Evolutionary conservation across 164 flowering plant species (phyloP), one percentile per base, ranked within the genome.

Genomic region (Tetrastigma voinierianum): DNA sequence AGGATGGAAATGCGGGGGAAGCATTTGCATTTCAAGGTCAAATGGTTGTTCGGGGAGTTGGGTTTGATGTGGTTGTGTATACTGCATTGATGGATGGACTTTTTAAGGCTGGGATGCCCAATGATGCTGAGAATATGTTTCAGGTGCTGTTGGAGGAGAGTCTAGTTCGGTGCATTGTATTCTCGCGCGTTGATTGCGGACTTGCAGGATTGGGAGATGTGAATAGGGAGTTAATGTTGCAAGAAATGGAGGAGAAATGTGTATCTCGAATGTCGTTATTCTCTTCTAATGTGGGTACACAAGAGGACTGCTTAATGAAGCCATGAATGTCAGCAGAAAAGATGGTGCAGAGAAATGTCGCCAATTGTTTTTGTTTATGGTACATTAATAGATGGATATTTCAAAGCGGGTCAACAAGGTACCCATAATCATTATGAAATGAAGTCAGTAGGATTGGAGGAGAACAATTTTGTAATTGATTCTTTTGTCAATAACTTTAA

Each of bases 61-160:
- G 59, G 4, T 79, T 89, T 75, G 96, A 95, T 82, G 76, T 84
- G 68, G 80, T 86, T 59, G 67, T 83, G n/a, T 86, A 69, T 62
- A 89, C 86, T 45, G 68, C 72, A 57, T 69, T 95, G 73, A 82
- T 95, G 70, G 83, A 90, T 84, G 97, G 97, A 17, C 82, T 90
- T 45, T 89, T 90, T 59, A 92, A 89, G 86, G 65, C 61, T 63
- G 94, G 96, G 32, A 83, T 75, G 58, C 44, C 71, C 1, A 65
- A 51, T 46, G 97, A 92, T 66, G 99, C 96, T 44, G 84, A 83
- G 74, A 40, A 77, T 0, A 71, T 85, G 82, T 90, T 89, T 63
- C 24, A 10, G n/a, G 70, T 57, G 16, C 69, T 91, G 70, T 64
- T 54, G 24, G 63, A 75, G 65, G 74, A 71, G 52, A 57, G 72